Base-by-base conservation (phyloP, 2,329 filamentous ascomycete genomes). In the Ceratocystis destructans region DNA sequence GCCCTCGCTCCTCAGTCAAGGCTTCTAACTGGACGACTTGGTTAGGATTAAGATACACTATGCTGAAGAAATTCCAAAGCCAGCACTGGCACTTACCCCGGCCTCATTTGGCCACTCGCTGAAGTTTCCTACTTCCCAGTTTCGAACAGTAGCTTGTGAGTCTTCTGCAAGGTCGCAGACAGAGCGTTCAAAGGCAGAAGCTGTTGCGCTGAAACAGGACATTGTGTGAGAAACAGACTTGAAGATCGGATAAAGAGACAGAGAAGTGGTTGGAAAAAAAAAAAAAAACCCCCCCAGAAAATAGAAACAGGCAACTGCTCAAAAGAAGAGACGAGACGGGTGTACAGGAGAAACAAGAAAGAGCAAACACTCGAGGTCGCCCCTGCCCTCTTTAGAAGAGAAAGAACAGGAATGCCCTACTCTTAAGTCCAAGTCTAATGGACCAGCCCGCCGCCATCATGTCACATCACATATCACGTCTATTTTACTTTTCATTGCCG, bases 1-100 rank as follows among this genome's bases (percentile, higher is more conserved):
- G 87, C 0, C 81, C 80, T 3, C 80, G 80, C 69, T 89, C 82
- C 71, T 90, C 86, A 12, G 83, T 83, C 53, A 87, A 78, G 20
- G 80, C 82, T 66, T 89, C 82, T 71, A 90, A 90, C 86, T 90
- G 62, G 28, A 17, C 8, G 10, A 12, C 15, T 8, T 46, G 25
- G 37, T 41, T 41, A 41, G 37, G 37, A 10, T 41, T 12, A 41
- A 41, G 37, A 41, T 41, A 41, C 37, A 41, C 12, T 41, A 41
- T 10, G 10, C 37, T 41, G 37, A 41, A 41, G 10, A 41, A 41
- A 41, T 15, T 3, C 10, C 3, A 41, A 2, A 33, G 25, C 7
- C 45, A 22, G 15, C 12, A 62, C 5, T 25, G 7, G 3, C 10
- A 71, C 75, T 70, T 73, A 79, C 79, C 1, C 76, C 79, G 4